Percentiles rank a stretch among this genome's conserved stretches.
These are phyloP conservation scores for Crithidia sp. DNA, from an alignment of 208 protist genomes.

Conservation along the genomic window DNA sequence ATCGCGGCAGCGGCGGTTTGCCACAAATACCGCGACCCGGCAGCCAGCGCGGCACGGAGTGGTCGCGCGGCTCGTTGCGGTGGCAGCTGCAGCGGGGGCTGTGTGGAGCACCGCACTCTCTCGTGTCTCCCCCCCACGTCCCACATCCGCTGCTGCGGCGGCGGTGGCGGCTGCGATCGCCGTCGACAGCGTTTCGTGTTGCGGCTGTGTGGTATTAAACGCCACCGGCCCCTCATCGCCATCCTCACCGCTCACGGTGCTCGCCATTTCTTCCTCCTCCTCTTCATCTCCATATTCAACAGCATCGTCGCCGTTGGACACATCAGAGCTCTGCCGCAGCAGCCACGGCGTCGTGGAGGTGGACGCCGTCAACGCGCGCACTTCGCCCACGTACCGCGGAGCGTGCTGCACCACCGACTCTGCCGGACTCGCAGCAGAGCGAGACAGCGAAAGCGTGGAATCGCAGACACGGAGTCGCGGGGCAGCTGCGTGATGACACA, in stretches of 20 bases:
- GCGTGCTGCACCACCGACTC: background rate
- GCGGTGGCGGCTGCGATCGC: background rate
- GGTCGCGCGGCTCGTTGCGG: background rate
- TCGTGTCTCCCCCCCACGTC: no score
- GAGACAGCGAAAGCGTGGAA: no score
- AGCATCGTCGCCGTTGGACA: background rate
- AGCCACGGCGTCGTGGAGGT: slow-evolving; percentile 13
- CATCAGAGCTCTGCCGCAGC: background rate
- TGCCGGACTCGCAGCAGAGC: no score
- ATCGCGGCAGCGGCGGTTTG: slow-evolving; percentile 27
- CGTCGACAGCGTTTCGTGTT: background rate
- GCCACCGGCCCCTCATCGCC: background rate
- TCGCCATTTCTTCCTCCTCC: background rate
- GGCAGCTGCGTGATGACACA: no score
- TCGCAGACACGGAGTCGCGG: no score
- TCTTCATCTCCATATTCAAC: background rate
- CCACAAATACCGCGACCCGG: slow-evolving; percentile 26
- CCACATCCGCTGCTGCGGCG: background rate
- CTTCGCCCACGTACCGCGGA: background rate
- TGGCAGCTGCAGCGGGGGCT: no score
- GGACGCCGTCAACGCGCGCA: background rate
- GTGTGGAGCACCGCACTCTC: no score
- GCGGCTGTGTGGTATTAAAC: background rate
- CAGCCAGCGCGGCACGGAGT: background rate
- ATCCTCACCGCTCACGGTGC: background rate